Evolutionary conservation across 2,329 filamentous ascomycete species (phyloP), one percentile per base, ranked within the genome.

Genomic region (Curvularia sp.): DNA sequence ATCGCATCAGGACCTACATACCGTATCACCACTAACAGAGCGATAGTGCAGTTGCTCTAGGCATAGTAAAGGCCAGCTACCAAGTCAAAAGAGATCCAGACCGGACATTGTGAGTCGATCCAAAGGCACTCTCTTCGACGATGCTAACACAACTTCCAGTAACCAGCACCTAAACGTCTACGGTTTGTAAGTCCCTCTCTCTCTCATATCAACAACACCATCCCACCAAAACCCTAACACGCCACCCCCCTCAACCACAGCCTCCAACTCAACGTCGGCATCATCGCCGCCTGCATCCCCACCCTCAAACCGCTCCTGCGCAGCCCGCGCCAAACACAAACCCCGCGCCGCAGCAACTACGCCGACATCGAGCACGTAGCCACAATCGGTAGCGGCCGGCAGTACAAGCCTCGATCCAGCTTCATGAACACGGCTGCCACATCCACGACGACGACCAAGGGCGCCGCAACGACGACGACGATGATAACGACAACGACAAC

Each of bases 231-330:
- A 9, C 2, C 27, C 18, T 34, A 50, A 27, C 13, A 4, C 28
- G 6, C n/a, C 2, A 25, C 21, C 12, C 19, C 19, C 8, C 2
- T 9, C 9, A n/a, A n/a, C n/a, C n/a, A n/a, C 19, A 52, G 53
- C 28, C 21, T 49, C 10, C 38, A 59, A 42, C 53, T 59, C 7
- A 59, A 59, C 30, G 27, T 47, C 32, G 49, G 48, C 25, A 57
- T 57, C 12, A 53, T 41, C 12, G 53, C 49, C 8, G 47, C 53
- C 23, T 47, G 46, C n/a, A 59, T 56, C 39, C 48, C 49, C 9
- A 53, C 48, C 2, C 23, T 59, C 5, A 53, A 53, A 19, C 53
- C 53, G 2, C 48, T 49, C 10, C 38, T 59, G 3, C 32, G 43
- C n/a, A 48, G 21, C 10, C 3, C 15, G 13, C 15, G 15, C 8